Base-by-base conservation (phyloP, 163 green algal species). In the Coccomyxa subellipsoidea region DNA sequence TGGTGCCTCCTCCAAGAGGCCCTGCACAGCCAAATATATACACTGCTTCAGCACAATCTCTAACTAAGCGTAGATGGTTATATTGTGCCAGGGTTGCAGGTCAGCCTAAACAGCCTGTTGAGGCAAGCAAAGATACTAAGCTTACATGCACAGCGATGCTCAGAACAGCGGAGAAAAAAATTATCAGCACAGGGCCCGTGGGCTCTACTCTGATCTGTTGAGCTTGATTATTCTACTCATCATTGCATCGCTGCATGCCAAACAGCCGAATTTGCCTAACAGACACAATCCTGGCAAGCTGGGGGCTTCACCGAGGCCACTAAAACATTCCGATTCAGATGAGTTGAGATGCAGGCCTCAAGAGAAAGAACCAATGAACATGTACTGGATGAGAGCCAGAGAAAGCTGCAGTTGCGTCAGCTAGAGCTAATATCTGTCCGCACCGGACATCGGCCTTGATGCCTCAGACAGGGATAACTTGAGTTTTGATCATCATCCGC, bases 391-490 rank as follows among this genome's bases (percentile, higher is more conserved):
- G 4, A 59, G 23, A 59, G 47, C 34, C 9, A 18, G 47, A 8
- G 23, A 15, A 38, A 80, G 25, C 27, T 54, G 73, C 15, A 4
- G 47, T 75, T 84, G 90, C 87, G 87, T 96, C 92, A 93, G 92
- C 80, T 96, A 95, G 92, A 96, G 90, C 92, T 95, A 95, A 95
- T 94, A 87, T 79, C 38, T 88, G 76, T 90, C 86, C 87, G 90
- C 82, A 88, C n/a, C 7, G 34, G 34, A 73, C 83, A 81, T 88
- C 88, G 90, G 88, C 90, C 91, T 89, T 90, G 88, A 79, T 80
- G 77, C 80, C 54, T 95, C 84, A 89, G 92, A 92, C 92, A 95
- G 92, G 92, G 92, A 95, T 95, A 95, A 95, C 91, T 90, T 80
- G 37, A 59, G 47, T 83, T 90, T 66, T 88, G 84, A 80, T 87